Evolutionary conservation across 208 protist species (phyloP), one percentile per base, ranked within the genome.

Genomic region (Trypanosomatidae sp.): DNA sequence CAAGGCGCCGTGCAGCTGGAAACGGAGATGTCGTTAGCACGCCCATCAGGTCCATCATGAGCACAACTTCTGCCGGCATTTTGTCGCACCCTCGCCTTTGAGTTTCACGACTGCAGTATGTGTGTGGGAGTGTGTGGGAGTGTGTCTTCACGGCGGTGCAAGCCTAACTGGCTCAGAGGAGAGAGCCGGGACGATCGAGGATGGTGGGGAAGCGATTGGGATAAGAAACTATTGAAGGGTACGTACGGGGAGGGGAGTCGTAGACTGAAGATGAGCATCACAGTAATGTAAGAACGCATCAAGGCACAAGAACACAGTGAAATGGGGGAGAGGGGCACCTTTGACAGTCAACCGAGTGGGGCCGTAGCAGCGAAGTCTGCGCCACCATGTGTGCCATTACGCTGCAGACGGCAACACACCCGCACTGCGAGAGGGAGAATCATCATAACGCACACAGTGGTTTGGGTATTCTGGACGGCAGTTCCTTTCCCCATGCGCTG

Each of bases 41-140:
- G 6, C 90, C 87, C 43, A 76, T 84, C 62, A 91, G 33, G 76
- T 94, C 87, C 75, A 94, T 90, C 83, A 94, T 88, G 66, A 94
- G 69, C 62, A 94, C 85, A 33, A 94, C 87, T 72, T 94, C 86
- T 19, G 74, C 80, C 17, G 90, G 87, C 90, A 92, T 94, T 56
- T 52, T 47, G 30, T 30, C 43, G 3, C 22, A 2, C 28, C 12
- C 25, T 28, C 15, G 64, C 44, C 64, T 22, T 12, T 52, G 64
- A 43, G 15, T 1, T 49, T 17, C 13, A 3, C 15, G 36, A 73
- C 50, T 52, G 44, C 15, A 62, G 30, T 60, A 62, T 66, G 41
- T 17, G 8, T 15, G n/a, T 6, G 44, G 36, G 15, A 3, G 25
- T 70, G 8, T 3, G 36, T 3, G 46, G 3, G 12, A 3, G 53